Evolutionary conservation across 306 rosid genomes (phyloP).

Genomic region (Sicyos edulis): DNA sequence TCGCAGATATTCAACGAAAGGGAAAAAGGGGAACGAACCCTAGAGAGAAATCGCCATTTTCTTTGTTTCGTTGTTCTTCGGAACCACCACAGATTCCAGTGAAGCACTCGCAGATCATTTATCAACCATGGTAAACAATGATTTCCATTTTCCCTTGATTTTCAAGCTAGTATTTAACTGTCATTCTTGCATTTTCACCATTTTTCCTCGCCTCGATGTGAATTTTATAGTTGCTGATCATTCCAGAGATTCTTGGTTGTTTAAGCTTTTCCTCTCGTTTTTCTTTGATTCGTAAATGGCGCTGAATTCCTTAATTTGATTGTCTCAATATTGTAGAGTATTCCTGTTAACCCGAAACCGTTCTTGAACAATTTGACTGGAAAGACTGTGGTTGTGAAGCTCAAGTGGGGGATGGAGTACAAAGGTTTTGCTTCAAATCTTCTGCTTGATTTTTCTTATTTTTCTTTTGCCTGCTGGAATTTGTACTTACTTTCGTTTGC

Average conservation of each 20-base stretch:
- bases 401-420: slow-evolving; percentile 62
- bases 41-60: background rate
- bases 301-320: background rate
- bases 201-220: background rate
- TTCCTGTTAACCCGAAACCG: slow-evolving; percentile 59
- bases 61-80: background rate
- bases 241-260: background rate
- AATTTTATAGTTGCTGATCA: background rate
- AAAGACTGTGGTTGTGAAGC: slow-evolving; percentile 47
- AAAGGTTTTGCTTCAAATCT: slow-evolving; percentile 29
- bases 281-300: background rate
- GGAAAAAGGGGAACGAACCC: background rate
- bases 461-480: background rate
- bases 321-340: slow-evolving; percentile 32
- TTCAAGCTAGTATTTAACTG: background rate
- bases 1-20: background rate
- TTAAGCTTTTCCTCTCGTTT: background rate
- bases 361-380: slow-evolving; percentile 59
- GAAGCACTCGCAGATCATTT: background rate
- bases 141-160: background rate
- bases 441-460: background rate
- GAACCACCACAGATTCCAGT: background rate
- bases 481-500: background rate
- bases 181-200: background rate
- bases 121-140: background rate